These are phyloP conservation scores for Diaporthe destruens DNA, from an alignment of 2,329 filamentous ascomycete species.

Conservation along the genomic window DNA sequence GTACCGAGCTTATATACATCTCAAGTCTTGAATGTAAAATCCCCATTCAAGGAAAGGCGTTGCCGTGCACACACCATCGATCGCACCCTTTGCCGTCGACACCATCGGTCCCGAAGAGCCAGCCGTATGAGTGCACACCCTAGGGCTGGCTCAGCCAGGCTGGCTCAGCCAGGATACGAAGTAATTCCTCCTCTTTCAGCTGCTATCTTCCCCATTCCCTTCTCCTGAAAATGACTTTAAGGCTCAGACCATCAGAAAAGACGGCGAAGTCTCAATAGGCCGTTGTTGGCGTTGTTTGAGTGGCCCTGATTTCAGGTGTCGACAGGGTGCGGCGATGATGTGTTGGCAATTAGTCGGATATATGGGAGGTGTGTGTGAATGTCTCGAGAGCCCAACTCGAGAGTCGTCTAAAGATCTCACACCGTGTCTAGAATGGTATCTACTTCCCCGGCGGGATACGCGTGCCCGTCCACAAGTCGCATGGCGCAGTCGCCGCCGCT, in stretches of 20 bases:
- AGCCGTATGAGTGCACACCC: neutral
- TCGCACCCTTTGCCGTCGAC: constrained; percentile 17
- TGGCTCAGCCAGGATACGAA: constrained; percentile 11
- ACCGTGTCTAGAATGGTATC: constrained; percentile 31
- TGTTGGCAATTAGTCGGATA: constrained; percentile 38
- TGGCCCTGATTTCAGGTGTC: constrained; percentile 8
- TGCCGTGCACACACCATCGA: constrained; percentile 15
- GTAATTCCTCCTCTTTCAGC: neutral
- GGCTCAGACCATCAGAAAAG: neutral
- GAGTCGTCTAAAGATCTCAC: constrained; percentile 35
- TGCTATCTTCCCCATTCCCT: neutral
- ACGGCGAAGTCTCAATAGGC: neutral
- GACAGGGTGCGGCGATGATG: constrained; percentile 29
- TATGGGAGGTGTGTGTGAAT: constrained; percentile 35
- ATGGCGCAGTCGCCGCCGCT: neutral
- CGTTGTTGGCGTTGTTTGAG: neutral
- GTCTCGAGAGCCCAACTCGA: constrained; percentile 33
- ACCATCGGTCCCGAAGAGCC: constrained; percentile 7
- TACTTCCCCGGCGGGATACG: constrained; percentile 4
- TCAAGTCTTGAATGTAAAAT: constrained; percentile 25
- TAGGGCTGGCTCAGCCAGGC: neutral
- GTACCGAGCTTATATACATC: constrained; percentile 11
- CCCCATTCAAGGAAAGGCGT: constrained; percentile 38
- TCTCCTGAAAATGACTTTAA: neutral
- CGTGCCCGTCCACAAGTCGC: neutral